phyloP scores from a whole-genome alignment of 2,329 filamentous ascomycete species.

The Epichloe elymi region DNA sequence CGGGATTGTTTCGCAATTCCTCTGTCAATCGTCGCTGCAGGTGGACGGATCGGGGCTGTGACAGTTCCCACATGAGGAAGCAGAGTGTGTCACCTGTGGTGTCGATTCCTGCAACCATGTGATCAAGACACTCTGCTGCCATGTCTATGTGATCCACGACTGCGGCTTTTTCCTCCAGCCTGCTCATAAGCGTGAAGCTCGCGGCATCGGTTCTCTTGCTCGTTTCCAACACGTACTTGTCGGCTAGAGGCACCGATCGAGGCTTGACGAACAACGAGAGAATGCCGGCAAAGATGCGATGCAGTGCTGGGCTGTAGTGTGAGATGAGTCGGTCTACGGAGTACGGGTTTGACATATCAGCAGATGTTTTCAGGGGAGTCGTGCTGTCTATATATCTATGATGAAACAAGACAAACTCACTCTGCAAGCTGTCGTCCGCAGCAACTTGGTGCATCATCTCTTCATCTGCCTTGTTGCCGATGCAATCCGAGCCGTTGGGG shows the following conservation, averaged over 20 bases:
- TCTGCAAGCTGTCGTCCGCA: conserved; percentile 53
- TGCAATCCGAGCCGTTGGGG: conserved; percentile 48
- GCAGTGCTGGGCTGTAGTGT: conserved; percentile 41
- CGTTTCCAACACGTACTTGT: conserved; percentile 43
- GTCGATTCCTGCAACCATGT: conserved; percentile 60
- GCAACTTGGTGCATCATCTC: conserved; percentile 56
- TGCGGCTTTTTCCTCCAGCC: conserved; percentile 38
- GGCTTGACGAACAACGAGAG: conserved; percentile 38
- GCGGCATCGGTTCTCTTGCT: conserved; percentile 31
- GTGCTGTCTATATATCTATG: background rate
- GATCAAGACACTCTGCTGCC: conserved; percentile 57
- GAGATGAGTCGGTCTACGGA: conserved; percentile 42
- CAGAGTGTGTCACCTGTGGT: conserved; percentile 58
- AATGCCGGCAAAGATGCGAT: conserved; percentile 31
- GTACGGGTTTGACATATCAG: background rate
- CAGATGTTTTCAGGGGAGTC: background rate
- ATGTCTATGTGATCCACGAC: conserved; percentile 39
- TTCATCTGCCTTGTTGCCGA: conserved; percentile 41
- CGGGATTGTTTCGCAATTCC: conserved; percentile 34
- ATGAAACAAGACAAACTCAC: conserved; percentile 21
- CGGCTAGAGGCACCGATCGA: conserved; percentile 43
- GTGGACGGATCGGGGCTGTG: conserved; percentile 38
- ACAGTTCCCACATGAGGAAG: conserved; percentile 60
- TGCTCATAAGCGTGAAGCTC: conserved; percentile 43
- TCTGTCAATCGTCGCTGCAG: conserved; percentile 39